Base-by-base conservation (phyloP, 768 basidiomycete species). In the Collybia mongolica region DNA sequence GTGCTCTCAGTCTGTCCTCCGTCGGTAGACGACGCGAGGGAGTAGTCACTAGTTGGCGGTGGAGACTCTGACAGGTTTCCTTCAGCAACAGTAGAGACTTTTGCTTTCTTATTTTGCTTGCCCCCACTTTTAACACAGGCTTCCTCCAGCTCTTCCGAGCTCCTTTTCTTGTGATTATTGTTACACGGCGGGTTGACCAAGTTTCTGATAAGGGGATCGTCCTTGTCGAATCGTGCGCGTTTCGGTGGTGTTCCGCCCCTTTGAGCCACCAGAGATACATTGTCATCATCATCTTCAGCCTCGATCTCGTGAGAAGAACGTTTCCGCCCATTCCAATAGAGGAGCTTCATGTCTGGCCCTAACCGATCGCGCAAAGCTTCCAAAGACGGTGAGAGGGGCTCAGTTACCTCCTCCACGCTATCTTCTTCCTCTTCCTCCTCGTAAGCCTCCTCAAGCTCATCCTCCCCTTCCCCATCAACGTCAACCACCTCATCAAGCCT, bases 61-160 rank as follows among this genome's bases (percentile, higher is more conserved):
- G 46, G 46, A 23, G 46, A 47, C n/a, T 39, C 46, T 20, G 36
- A 38, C 23, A 39, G 12, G 20, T 49, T 20, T 7, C 23, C 48
- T 15, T 43, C 48, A 5, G 11, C 28, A 12, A 6, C 48, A 4
- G 48, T 40, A 2, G 29, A 12, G 19, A 56, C 37, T 46, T 56
- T 56, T 28, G 48, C 53, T 32, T 49, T 54, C 55, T 44, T 52
- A 18, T 28, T 39, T 5, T 9, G 32, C 43, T 7, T 49, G 43
- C n/a, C 36, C 63, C 3, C 49, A 63, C n/a, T 64, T 6, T 3
- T 14, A 14, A 14, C 14, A 32, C 32, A 32, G 32, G 32, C 14
- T 5, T 32, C 64, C 1, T 76, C 73, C 18, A 80, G 64, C 55
- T 81, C 79, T 53, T 79, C 79, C 26, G 79, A 81, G 29, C 74